Evolutionary conservation across 2,329 filamentous ascomycete genomes (phyloP), one percentile per base, ranked within the genome.

Genomic region (Orbilia javanica): DNA sequence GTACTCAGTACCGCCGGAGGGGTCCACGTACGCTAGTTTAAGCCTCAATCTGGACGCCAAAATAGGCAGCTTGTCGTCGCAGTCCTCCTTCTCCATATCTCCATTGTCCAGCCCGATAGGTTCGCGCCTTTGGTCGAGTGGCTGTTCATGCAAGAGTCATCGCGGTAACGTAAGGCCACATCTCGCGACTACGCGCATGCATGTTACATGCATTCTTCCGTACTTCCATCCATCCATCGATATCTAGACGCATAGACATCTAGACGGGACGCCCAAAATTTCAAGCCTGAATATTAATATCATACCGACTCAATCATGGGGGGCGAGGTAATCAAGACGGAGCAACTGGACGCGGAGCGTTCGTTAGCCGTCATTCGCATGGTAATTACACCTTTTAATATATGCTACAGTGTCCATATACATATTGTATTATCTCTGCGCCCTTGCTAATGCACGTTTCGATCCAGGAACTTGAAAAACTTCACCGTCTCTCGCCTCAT

Each of bases 391-490:
- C n/a, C n/a, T n/a, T n/a, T n/a, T n/a, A n/a, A n/a, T n/a, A n/a
- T n/a, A n/a, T 4, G 11, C 10, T 29, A 27, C 10, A 52, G 10
- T 31, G 7, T 39, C 34, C 42, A n/a, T 4, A 1, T 44, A 15
- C 13, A 53, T 31, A n/a, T 10, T 29, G 13, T 31, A 31, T n/a
- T n/a, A n/a, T n/a, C n/a, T n/a, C n/a, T n/a, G n/a, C n/a, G n/a
- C n/a, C n/a, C n/a, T n/a, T 20, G 52, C n/a, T 11, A 11, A 39
- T 39, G n/a, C 31, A 57, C 29, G 55, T 22, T 6, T 44, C 42
- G 42, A 44, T 44, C 42, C 18, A 78, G 74, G 62, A 78, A 31
- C 67, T 78, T 34, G 74, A 78, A 36, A 72, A 68, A 55, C 53
- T 78, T 7, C 74, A 78, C 44, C 67, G 67, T 55, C 62, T 78